Evolutionary conservation across 805 yeast genomes (phyloP).

Genomic region (Candida suzukii): DNA sequence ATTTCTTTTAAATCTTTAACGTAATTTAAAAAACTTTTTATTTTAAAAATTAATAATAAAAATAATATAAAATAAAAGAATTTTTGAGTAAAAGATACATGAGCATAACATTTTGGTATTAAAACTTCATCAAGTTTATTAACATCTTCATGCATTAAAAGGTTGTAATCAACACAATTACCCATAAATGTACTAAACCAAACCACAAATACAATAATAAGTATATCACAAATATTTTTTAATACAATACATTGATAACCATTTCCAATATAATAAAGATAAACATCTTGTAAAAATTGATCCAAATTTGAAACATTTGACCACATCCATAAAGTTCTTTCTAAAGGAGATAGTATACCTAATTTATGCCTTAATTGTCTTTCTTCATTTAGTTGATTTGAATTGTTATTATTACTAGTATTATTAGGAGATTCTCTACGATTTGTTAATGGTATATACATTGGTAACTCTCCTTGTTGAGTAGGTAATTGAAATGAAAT

Average conservation of each 20-base stretch:
- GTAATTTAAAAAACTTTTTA: constrained; percentile 52
- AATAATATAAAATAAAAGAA: constrained; percentile 57
- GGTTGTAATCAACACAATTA: constrained; percentile 66
- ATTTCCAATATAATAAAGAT: constrained; percentile 76
- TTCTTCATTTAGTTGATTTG: constrained; percentile 9
- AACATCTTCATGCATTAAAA: constrained; percentile 17
- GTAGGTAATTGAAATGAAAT: constrained; percentile 15
- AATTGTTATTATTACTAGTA: neutral
- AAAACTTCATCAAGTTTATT: constrained; percentile 37
- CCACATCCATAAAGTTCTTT: constrained; percentile 91
- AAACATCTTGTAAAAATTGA: constrained; percentile 74
- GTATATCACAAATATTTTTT: constrained; percentile 56
- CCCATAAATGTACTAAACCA: constrained; percentile 71
- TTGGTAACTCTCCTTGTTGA: constrained; percentile 5
- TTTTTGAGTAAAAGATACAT: constrained; percentile 42
- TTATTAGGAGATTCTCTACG: neutral
- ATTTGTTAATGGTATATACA: neutral
- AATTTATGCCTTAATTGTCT: constrained; percentile 21
- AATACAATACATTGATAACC: constrained; percentile 78
- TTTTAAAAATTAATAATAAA: constrained; percentile 43
- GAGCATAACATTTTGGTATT: constrained; percentile 39
- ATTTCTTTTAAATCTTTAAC: constrained; percentile 65
- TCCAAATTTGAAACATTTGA: constrained; percentile 93
- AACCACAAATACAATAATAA: constrained; percentile 74
- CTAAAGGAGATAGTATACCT: constrained; percentile 50